These are phyloP conservation scores for Penicillium sp. DNA, from an alignment of 2,329 filamentous ascomycete species.

Conservation along the genomic window DNA sequence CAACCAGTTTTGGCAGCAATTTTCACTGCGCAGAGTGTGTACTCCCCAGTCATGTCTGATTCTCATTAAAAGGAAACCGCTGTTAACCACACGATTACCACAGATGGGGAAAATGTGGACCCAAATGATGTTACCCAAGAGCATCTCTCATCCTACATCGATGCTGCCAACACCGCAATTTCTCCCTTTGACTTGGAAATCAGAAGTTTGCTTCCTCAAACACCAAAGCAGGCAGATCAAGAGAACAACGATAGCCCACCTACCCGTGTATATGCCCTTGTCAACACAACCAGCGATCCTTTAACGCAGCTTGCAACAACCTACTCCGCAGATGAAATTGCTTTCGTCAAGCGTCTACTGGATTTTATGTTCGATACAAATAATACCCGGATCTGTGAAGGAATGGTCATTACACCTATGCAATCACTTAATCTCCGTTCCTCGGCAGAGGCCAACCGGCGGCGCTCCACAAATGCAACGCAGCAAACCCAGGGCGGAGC, in stretches of 20 bases:
- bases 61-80: neutral
- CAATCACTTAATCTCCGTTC: slow-evolving; percentile 70
- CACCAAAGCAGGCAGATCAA: slow-evolving; percentile 43
- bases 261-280: slow-evolving; percentile 73
- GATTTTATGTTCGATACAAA: slow-evolving; percentile 90
- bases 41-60: neutral
- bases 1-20: slow-evolving; percentile 76
- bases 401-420: slow-evolving; percentile 77
- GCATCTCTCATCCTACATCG: slow-evolving; percentile 68
- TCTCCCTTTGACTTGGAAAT: slow-evolving; percentile 87
- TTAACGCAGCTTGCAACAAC: slow-evolving; percentile 85
- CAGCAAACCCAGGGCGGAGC: slow-evolving; percentile 36
- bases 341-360: slow-evolving; percentile 82
- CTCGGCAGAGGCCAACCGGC: slow-evolving; percentile 39
- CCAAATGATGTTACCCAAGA: slow-evolving; percentile 66
- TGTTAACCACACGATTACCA: neutral
- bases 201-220: slow-evolving; percentile 70
- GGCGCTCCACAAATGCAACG: slow-evolving; percentile 46
- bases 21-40: slow-evolving; percentile 56
- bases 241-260: slow-evolving; percentile 6
- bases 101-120: slow-evolving; percentile 50
- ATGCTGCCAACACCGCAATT: slow-evolving; percentile 68
- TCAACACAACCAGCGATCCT: slow-evolving; percentile 84
- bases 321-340: slow-evolving; percentile 78
- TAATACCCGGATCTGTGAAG: slow-evolving; percentile 77